Base-by-base conservation (phyloP, 1,284 basidiomycete species). In the Violaceomyces palustris region DNA sequence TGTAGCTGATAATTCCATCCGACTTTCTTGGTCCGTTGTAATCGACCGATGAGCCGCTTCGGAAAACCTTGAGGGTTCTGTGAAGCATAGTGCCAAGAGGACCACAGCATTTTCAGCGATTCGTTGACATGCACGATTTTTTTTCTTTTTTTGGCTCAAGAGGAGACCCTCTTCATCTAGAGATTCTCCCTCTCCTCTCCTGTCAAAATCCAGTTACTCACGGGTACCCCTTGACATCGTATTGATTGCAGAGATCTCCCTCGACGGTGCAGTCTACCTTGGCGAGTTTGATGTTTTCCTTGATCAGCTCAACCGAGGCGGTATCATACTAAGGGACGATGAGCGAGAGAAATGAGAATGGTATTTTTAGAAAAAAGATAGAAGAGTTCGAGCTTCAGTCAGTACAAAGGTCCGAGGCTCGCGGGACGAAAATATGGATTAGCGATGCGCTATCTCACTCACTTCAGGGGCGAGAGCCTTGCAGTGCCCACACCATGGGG, bases 1-100 rank as follows among this genome's bases (percentile, higher is more conserved):
- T 97, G 80, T 97, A 97, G 74, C 83, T 85, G 74, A 97, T 79
- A 70, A 99, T 98, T 24, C 94, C 93, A 62, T 98, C 94, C 14
- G 90, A 85, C 77, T 96, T 89, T 48, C 94, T 82, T 33, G 90
- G 86, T 36, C 94, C 94, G 52, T 73, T 76, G 77, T 98, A 98
- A 15, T 66, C 65, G 34, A 42, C 90, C 86, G 18, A 78, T 74
- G 32, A 81, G 49, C 93, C 94, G 56, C 87, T 81, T 64, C 85
- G 85, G 83, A 92, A 98, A 36, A 98, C 85, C 74, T 94, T 91
- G 62, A 91, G 76, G 14, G 86, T 87, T 17, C n/a, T n/a, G n/a
- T n/a, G n/a, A n/a, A n/a, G n/a, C n/a, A n/a, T n/a, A n/a, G 84
- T 86, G 35, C 27, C 51, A 14, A 23, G 39, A 14, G 30, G 5